A percentile compares a stretch with the other conserved stretches of the same genome.
Conservation (phyloP, 1,139 yeast species). For the Barnettozyma hawaiiensis region DNA sequence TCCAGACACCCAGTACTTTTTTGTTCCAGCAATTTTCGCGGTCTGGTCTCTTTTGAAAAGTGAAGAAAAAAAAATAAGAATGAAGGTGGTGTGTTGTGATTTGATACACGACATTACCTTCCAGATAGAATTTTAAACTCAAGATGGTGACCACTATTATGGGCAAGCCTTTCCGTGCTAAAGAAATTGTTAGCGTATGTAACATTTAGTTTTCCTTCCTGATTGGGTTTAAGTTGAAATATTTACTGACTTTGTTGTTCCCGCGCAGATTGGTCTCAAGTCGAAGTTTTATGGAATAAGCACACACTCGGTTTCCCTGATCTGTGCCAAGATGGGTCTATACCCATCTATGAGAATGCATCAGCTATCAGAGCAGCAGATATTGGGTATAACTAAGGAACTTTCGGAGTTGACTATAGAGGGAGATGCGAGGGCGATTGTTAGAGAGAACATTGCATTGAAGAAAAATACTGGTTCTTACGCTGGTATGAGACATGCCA, state of each 20-base stretch:
- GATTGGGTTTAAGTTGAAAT: not conserved
- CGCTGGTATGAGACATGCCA: conserved; percentile 85
- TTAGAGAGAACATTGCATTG: conserved; percentile 71
- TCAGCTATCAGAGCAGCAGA: conserved; percentile 82
- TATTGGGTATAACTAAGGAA: conserved; percentile 82
- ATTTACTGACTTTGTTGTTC: not conserved
- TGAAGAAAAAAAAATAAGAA: no score
- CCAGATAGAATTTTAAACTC: not conserved
- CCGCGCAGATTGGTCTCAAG: conserved; percentile 67
- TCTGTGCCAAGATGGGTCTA: conserved; percentile 85
- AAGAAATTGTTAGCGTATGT: conserved; percentile 32
- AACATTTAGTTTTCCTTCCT: not conserved
- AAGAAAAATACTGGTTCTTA: conserved; percentile 82
- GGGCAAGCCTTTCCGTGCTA: conserved; percentile 66
- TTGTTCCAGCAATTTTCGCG: no score
- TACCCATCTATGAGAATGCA: conserved; percentile 95
- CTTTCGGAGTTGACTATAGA: conserved; percentile 79
- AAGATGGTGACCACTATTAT: conserved; percentile 69
- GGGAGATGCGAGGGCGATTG: conserved; percentile 73
- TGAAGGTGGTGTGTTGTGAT: no score
- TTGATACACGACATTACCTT: no score
- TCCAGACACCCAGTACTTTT: no score
- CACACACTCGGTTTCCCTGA: conserved; percentile 57
- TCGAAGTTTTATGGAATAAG: conserved; percentile 87
- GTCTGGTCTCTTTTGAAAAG: no score